Conservation (phyloP, 2,329 filamentous ascomycete species). For the Botrytis deweyae region DNA sequence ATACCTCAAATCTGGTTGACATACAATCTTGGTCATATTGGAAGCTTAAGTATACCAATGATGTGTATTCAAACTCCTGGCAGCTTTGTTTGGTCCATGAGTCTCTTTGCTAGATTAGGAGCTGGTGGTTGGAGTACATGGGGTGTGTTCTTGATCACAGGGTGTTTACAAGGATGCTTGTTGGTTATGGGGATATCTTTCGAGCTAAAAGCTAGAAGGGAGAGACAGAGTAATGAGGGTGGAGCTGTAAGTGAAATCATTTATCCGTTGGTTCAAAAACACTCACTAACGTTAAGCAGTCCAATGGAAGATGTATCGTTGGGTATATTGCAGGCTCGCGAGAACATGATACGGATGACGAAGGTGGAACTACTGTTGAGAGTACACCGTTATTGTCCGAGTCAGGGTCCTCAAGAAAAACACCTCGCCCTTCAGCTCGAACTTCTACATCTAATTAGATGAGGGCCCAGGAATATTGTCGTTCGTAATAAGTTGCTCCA, state of each 20-base stretch:
- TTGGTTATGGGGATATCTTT: conserved; percentile 80
- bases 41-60: conserved; percentile 92
- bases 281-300: conserved; percentile 21
- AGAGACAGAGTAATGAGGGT: conserved; percentile 23
- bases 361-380: conserved; percentile 25
- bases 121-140: conserved; percentile 90
- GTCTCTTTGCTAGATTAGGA: conserved; percentile 77
- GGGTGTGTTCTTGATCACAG: conserved; percentile 87
- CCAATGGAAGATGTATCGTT: conserved; percentile 23
- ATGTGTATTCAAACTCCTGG: conserved; percentile 98
- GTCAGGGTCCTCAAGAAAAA: conserved; percentile 12
- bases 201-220: conserved; percentile 47
- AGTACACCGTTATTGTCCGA: conserved; percentile 21
- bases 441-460: conserved; percentile 14
- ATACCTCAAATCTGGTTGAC: conserved; percentile 94
- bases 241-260: conserved; percentile 23
- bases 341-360: conserved; percentile 26
- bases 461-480: too few species aligned
- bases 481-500: not conserved
- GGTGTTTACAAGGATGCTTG: conserved; percentile 77
- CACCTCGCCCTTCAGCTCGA: not conserved
- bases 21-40: conserved; percentile 78
- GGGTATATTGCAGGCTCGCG: conserved; percentile 23
- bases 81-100: conserved; percentile 84
- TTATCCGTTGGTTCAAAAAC: not conserved